phyloP scores from a whole-genome alignment of 257 asterid species.

The Agastache rugosa region DNA sequence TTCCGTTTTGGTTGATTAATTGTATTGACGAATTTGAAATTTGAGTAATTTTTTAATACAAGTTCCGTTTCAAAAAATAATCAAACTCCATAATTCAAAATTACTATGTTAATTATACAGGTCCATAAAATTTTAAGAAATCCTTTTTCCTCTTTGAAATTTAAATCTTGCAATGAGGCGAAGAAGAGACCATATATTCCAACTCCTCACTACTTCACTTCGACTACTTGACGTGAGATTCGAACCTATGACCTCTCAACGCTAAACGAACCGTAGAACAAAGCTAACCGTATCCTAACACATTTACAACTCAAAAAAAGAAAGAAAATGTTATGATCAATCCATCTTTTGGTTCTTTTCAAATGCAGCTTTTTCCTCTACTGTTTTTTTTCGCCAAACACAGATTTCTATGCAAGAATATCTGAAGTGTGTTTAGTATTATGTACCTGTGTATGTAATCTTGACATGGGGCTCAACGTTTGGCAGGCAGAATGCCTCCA shows the following conservation, averaged over 20 bases:
- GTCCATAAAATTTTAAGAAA: not conserved
- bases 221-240: not conserved
- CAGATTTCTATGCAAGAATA: not conserved
- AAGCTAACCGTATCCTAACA: conserved; percentile 20
- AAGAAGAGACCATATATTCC: not conserved
- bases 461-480: conserved; percentile 43
- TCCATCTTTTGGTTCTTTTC: not conserved
- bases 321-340: not conserved
- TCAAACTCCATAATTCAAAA: not conserved
- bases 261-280: conserved; percentile 11
- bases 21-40: too few species aligned
- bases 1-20: too few species aligned
- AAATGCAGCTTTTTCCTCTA: not conserved
- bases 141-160: too few species aligned
- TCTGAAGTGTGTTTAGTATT: not conserved
- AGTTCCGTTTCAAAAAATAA: too few species aligned
- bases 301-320: conserved; percentile 27
- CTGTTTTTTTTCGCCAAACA: not conserved
- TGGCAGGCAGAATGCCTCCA: conserved; percentile 71
- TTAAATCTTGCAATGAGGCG: not conserved
- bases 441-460: conserved; percentile 28
- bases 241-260: not conserved
- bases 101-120: not conserved
- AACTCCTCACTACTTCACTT: not conserved
- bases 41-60: too few species aligned